Evolutionary conservation across 2,329 filamentous ascomycete species (phyloP), one percentile per base, ranked within the genome.

Genomic region (Pyrenochaeta sp.): DNA sequence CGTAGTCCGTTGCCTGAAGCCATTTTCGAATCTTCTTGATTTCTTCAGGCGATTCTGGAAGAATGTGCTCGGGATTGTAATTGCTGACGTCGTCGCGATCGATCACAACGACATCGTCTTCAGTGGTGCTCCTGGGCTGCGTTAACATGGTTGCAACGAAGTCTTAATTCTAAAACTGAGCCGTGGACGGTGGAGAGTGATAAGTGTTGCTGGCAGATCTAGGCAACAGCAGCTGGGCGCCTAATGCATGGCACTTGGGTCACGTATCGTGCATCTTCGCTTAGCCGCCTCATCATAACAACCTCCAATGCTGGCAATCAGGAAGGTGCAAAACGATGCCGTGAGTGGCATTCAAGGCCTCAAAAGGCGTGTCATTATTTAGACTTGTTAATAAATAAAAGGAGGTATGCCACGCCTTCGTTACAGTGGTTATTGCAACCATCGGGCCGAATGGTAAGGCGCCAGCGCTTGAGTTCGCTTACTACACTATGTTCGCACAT

Each of bases 11-110:
- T 7, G 63, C 60, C 15, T 58, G 43, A 19, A 69, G 58, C 65
- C 65, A 68, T 43, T 34, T 47, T n/a, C 61, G 54, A 28, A 68
- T 62, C 22, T 57, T 51, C 12, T 39, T 39, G n/a, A 63, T 56
- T 8, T 48, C 44, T 50, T 71, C 62, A 1, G 58, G 52, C 1
- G 66, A 44, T 37, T 74, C 52, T 0, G 75, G 74, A 0, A 79
- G 64, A 15, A 79, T 69, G 6, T 77, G 64, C 0, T 70, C 69
- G 0, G 65, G 58, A 42, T 77, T 78, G 59, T 71, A 78, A 47
- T 78, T 66, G 55, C 64, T 74, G 30, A 72, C 52, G 39, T 78
- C 67, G 43, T 75, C 69, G 1, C 50, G 63, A 13, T 62, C 61
- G 5, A 77, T 61, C 2, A 77, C 3, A 0, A 72, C 64, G 9